Evolutionary conservation across 768 basidiomycete genomes (phyloP).

Genomic region (Hortiboletus flavorubellus): DNA sequence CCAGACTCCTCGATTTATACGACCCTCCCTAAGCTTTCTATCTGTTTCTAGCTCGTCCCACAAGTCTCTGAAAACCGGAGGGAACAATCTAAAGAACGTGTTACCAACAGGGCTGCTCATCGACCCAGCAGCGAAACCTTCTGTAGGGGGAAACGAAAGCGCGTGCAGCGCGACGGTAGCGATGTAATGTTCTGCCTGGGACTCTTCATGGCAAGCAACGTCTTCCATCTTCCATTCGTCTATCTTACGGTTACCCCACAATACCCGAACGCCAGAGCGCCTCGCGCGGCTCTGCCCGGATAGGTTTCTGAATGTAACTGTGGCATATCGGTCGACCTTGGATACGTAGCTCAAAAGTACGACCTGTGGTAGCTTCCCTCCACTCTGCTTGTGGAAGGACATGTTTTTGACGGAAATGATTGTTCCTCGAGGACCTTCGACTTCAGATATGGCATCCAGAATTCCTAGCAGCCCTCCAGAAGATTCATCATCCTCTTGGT

Average conservation of each 20-base stretch:
- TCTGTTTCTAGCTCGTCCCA: slow-evolving; percentile 85
- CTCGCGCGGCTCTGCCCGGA: slow-evolving; percentile 73
- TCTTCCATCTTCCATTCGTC: slow-evolving; percentile 81
- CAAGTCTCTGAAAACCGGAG: slow-evolving; percentile 78
- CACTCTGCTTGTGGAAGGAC: slow-evolving; percentile 78
- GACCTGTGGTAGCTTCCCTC: slow-evolving; percentile 75
- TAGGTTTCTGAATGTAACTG: slow-evolving; percentile 60
- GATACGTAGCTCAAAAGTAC: slow-evolving; percentile 65
- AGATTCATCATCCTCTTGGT: slow-evolving; percentile 47
- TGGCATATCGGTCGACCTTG: slow-evolving; percentile 72
- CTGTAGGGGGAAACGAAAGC: slow-evolving; percentile 59
- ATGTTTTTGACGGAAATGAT: slow-evolving; percentile 64
- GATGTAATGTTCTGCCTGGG: slow-evolving; percentile 88
- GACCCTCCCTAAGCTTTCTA: slow-evolving; percentile 59
- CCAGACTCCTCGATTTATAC: slow-evolving; percentile 69
- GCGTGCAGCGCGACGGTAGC: slow-evolving; percentile 82
- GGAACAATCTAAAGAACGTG: slow-evolving; percentile 77
- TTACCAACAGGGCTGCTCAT: slow-evolving; percentile 43
- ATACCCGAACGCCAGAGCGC: slow-evolving; percentile 66
- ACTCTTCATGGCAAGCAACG: slow-evolving; percentile 71
- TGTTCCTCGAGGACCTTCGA: slow-evolving; percentile 52
- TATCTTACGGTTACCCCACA: slow-evolving; percentile 62
- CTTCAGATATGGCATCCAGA: slow-evolving; percentile 61
- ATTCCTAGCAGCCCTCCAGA: slow-evolving; percentile 68
- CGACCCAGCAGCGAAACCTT: slow-evolving; percentile 60